These are phyloP conservation scores for Termitomyces sp. DNA, from an alignment of 768 basidiomycete genomes.

Conservation along the genomic window DNA sequence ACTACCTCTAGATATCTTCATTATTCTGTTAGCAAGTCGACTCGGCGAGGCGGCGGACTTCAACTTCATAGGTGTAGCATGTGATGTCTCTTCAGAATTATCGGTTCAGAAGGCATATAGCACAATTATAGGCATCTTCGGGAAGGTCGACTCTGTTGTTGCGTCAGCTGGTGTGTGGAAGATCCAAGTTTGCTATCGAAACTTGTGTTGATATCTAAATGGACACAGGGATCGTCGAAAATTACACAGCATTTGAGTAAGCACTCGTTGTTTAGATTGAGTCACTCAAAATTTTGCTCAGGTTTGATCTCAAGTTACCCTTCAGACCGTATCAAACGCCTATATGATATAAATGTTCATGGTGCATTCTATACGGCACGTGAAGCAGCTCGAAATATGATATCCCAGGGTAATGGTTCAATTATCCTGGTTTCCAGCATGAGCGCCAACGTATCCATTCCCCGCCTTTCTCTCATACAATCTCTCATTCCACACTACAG, in stretches of 20 bases:
- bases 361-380: slow-evolving; percentile 95
- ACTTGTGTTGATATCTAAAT: neutral
- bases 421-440: slow-evolving; percentile 88
- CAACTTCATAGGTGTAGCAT: slow-evolving; percentile 70
- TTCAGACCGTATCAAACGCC: slow-evolving; percentile 71
- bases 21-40: slow-evolving; percentile 41
- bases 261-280: slow-evolving; percentile 16
- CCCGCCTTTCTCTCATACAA: neutral
- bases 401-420: slow-evolving; percentile 69
- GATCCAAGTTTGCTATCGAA: neutral
- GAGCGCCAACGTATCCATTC: slow-evolving; percentile 67
- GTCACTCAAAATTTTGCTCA: neutral
- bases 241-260: slow-evolving; percentile 82
- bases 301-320: slow-evolving; percentile 57
- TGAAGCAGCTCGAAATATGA: slow-evolving; percentile 91
- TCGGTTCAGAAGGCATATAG: slow-evolving; percentile 72
- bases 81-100: slow-evolving; percentile 82
- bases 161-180: slow-evolving; percentile 71
- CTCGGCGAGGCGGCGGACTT: slow-evolving; percentile 51
- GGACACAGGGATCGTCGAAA: slow-evolving; percentile 72
- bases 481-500: slow-evolving; percentile 26
- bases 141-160: slow-evolving; percentile 77
- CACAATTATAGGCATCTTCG: slow-evolving; percentile 56
- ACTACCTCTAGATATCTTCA: neutral
- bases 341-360: slow-evolving; percentile 93